Conservation (phyloP, 2,329 filamentous ascomycete genomes). For the Sporothrix pseudoabietina region DNA sequence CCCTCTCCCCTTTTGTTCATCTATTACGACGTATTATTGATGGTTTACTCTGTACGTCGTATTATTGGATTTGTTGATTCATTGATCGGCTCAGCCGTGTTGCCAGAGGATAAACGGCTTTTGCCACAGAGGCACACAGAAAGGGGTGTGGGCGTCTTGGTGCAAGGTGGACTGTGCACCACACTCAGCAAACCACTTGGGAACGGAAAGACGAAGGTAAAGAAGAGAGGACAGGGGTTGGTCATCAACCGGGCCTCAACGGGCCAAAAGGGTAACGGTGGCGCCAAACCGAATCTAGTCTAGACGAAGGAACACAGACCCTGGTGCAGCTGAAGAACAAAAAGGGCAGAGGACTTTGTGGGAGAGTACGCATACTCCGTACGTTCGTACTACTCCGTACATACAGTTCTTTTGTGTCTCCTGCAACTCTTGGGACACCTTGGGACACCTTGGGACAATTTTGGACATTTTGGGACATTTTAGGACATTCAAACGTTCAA, state of each 20-base stretch:
- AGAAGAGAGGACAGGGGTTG: too few species aligned
- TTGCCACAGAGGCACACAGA: background rate
- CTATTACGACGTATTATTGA: background rate
- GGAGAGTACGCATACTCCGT: too few species aligned
- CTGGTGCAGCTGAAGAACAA: conserved; percentile 23
- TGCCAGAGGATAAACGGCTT: conserved; percentile 13
- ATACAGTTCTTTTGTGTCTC: background rate
- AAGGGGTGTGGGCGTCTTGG: background rate
- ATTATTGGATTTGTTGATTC: background rate
- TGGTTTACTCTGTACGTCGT: too few species aligned
- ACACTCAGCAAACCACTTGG: conserved; percentile 6
- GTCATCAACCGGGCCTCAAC: background rate
- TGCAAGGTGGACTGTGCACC: conserved; percentile 16
- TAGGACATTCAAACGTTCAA: background rate
- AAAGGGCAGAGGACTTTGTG: background rate
- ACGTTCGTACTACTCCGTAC: too few species aligned
- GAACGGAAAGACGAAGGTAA: background rate
- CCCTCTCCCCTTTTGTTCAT: background rate
- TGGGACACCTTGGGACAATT: background rate
- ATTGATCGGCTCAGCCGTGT: background rate
- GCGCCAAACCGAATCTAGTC: conserved; percentile 11
- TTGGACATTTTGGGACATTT: background rate
- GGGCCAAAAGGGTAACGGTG: conserved; percentile 18
- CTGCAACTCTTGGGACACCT: background rate
- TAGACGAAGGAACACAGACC: conserved; percentile 10